Conservation (phyloP, 148 eudicot genomes). For the Nepenthes mirabilis region DNA sequence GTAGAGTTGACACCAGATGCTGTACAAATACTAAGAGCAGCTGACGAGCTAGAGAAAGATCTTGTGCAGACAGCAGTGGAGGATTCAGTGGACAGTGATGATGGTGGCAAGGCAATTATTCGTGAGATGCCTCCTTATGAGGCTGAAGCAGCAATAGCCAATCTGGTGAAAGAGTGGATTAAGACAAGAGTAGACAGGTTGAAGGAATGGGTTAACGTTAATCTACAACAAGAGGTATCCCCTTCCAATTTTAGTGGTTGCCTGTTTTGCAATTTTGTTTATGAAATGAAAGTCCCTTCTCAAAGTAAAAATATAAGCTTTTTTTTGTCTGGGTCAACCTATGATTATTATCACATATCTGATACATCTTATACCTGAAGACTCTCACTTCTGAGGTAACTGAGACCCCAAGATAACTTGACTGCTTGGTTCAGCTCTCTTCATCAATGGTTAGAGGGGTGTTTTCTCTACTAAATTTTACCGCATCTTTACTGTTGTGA, state of each 20-base stretch:
- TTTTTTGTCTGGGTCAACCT: neutral
- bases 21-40: constrained; percentile 79
- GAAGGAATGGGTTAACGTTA: constrained; percentile 70
- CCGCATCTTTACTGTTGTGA: no score
- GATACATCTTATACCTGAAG: no score
- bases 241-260: neutral
- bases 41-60: constrained; percentile 91
- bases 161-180: constrained; percentile 83
- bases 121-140: constrained; percentile 99
- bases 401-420: no score
- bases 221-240: constrained; percentile 84
- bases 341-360: no score
- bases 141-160: constrained; percentile 85
- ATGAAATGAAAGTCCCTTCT: neutral
- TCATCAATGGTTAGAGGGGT: no score
- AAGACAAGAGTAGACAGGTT: constrained; percentile 62
- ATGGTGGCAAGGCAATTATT: constrained; percentile 95
- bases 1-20: constrained; percentile 91
- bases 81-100: constrained; percentile 97
- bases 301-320: neutral
- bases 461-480: no score
- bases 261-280: no score
- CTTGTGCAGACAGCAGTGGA: constrained; percentile 93
- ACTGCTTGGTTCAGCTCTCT: no score
- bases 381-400: no score